Evolutionary conservation across 2,329 filamentous ascomycete genomes (phyloP).

Genomic region (Pseudogymnoascus sp.): DNA sequence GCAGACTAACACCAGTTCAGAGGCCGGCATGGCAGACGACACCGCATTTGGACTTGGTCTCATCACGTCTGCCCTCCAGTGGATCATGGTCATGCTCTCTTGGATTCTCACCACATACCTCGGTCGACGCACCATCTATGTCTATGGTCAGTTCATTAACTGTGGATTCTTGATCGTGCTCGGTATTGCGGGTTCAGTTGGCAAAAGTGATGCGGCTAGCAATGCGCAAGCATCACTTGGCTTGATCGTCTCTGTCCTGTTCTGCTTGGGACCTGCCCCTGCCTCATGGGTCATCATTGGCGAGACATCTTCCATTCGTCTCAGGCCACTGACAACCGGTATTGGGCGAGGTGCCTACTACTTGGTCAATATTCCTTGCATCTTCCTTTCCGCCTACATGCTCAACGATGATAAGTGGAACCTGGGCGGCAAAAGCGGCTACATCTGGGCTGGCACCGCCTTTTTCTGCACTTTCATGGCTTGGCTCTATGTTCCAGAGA

Average conservation of each 20-base stretch:
- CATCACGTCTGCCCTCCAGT: slow-evolving; percentile 56
- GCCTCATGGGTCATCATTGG: slow-evolving; percentile 61
- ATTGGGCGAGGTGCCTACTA: slow-evolving; percentile 58
- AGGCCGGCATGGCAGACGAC: slow-evolving; percentile 50
- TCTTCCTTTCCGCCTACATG: slow-evolving; percentile 54
- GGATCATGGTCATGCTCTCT: slow-evolving; percentile 56
- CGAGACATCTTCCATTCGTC: slow-evolving; percentile 58
- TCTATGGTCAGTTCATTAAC: slow-evolving; percentile 51
- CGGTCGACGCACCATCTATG: slow-evolving; percentile 56
- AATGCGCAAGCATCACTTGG: slow-evolving; percentile 55
- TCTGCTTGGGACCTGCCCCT: slow-evolving; percentile 54
- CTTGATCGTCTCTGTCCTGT: slow-evolving; percentile 58
- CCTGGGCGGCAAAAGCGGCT: slow-evolving; percentile 49
- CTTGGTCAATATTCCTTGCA: slow-evolving; percentile 56
- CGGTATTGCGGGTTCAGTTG: slow-evolving; percentile 50
- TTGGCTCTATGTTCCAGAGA: slow-evolving; percentile 49
- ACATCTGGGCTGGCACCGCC: slow-evolving; percentile 51
- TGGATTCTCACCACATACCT: slow-evolving; percentile 59
- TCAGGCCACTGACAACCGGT: slow-evolving; percentile 57
- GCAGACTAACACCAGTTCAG: slow-evolving; percentile 34
- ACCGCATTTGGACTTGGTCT: slow-evolving; percentile 54
- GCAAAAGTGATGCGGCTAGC: slow-evolving; percentile 24
- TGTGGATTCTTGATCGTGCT: slow-evolving; percentile 46
- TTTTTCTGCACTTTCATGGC: slow-evolving; percentile 44
- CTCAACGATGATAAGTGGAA: slow-evolving; percentile 42